Evolutionary conservation across 495 filamentous ascomycete species (phyloP).

Genomic region (Xylona heveae): DNA sequence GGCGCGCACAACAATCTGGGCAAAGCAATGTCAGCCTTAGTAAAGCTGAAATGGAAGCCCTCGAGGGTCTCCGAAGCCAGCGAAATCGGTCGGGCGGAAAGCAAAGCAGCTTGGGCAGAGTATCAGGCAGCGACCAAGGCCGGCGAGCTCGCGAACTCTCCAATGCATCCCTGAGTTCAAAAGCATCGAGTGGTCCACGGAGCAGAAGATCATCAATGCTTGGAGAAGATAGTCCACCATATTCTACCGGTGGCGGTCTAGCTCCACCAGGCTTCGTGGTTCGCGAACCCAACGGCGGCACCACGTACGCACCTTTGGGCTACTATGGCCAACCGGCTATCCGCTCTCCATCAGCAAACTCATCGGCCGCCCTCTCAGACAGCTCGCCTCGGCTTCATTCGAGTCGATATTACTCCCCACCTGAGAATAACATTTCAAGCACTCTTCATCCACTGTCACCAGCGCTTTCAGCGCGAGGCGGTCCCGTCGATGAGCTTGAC

Average conservation of each 20-base stretch:
- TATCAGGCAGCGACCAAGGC: background rate
- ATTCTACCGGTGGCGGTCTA: constrained; percentile 1
- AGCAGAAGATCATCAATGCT: background rate
- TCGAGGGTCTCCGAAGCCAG: constrained; percentile 29
- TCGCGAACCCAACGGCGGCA: background rate
- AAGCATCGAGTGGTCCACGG: background rate
- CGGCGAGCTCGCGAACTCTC: background rate
- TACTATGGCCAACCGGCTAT: constrained; percentile 1
- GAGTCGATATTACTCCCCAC: too few relatives aligned
- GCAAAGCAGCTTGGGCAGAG: background rate
- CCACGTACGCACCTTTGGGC: constrained; percentile 3
- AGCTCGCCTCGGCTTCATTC: constrained; percentile 1
- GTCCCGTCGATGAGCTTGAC: constrained; percentile 24
- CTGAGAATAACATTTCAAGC: constrained; percentile 10
- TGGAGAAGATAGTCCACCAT: constrained; percentile 1
- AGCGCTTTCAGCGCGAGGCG: constrained; percentile 14
- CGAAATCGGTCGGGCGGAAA: constrained; percentile 5
- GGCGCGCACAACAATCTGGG: constrained; percentile 47
- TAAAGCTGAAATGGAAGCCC: constrained; percentile 50
- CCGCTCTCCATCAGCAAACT: background rate
- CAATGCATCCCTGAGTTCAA: background rate
- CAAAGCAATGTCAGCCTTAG: constrained; percentile 56
- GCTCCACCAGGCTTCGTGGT: constrained; percentile 5
- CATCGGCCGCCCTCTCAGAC: constrained; percentile 1
- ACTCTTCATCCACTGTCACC: constrained; percentile 10